These are phyloP conservation scores for Ceratocystis ficicola DNA, from an alignment of 2,329 filamentous ascomycete genomes.

Conservation along the genomic window DNA sequence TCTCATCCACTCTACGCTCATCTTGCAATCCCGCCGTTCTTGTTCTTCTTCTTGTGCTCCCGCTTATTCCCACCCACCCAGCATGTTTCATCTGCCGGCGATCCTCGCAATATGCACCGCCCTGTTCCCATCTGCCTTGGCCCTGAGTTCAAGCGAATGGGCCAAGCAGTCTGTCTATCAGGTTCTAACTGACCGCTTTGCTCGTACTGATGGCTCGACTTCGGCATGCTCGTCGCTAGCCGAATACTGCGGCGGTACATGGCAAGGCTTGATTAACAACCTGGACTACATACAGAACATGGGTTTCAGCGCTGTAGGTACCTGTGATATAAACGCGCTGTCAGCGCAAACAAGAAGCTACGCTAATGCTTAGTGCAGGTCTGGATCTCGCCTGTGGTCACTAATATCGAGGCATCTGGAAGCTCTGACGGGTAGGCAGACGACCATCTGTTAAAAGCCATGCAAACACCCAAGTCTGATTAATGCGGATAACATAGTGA, in stretches of 20 bases:
- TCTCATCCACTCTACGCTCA: not conserved
- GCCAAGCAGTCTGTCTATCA: constrained; percentile 36
- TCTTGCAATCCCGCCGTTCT: not conserved
- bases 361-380: constrained; percentile 23
- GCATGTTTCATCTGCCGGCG: constrained; percentile 11
- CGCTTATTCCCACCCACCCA: not conserved
- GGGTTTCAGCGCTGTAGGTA: constrained; percentile 32
- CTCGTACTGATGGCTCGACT: constrained; percentile 31
- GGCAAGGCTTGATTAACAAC: constrained; percentile 36
- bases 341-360: not conserved
- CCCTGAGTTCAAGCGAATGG: constrained; percentile 30
- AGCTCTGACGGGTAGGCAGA: constrained; percentile 23
- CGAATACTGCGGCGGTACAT: constrained; percentile 41
- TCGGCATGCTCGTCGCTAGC: constrained; percentile 26
- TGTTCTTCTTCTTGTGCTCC: not conserved
- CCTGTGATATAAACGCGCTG: not conserved
- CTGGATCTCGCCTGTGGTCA: constrained; percentile 36
- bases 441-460: not conserved
- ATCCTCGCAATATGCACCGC: constrained; percentile 1
- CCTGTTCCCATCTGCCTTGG: constrained; percentile 19
- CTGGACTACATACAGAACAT: constrained; percentile 41
- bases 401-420: constrained; percentile 31
- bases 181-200: constrained; percentile 35
- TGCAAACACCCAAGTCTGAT: not conserved
- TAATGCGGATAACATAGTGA: constrained; percentile 25